Evolutionary conservation across 306 rosid species (phyloP).

Genomic region (Vicia sativa): DNA sequence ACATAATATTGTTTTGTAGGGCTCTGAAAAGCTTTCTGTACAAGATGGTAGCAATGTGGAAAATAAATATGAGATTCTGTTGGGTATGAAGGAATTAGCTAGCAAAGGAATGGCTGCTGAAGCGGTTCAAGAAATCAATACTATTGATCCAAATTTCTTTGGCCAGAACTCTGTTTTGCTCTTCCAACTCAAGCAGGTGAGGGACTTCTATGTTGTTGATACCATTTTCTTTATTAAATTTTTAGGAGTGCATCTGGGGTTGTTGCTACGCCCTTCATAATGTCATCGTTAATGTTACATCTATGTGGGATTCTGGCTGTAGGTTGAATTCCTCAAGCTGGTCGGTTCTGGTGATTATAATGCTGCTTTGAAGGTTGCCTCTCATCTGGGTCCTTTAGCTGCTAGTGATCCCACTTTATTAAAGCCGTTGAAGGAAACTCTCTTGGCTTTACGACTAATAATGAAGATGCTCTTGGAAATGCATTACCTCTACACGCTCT

Average conservation of each 20-base stretch:
- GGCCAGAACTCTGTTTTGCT: slow-evolving; percentile 73
- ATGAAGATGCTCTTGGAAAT: slow-evolving; percentile 72
- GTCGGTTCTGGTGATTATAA: slow-evolving; percentile 84
- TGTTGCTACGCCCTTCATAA: slow-evolving; percentile 7
- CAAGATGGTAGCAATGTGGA: slow-evolving; percentile 52
- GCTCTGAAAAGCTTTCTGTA: slow-evolving; percentile 53
- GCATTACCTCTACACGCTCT: slow-evolving; percentile 87
- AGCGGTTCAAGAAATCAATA: slow-evolving; percentile 81
- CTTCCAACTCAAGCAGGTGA: slow-evolving; percentile 94
- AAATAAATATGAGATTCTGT: slow-evolving; percentile 77
- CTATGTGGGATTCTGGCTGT: slow-evolving; percentile 40
- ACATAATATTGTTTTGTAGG: slow-evolving; percentile 54
- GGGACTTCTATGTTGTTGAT: slow-evolving; percentile 34
- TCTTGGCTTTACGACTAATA: slow-evolving; percentile 77
- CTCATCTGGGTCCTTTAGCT: slow-evolving; percentile 93
- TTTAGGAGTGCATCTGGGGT: background rate
- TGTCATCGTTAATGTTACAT: slow-evolving; percentile 21
- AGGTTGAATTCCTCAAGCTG: slow-evolving; percentile 97
- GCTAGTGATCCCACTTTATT: slow-evolving; percentile 76
- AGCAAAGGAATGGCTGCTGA: slow-evolving; percentile 90
- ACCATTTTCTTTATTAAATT: background rate
- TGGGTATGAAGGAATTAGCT: slow-evolving; percentile 90
- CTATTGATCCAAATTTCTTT: slow-evolving; percentile 77
- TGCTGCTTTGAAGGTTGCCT: slow-evolving; percentile 84
- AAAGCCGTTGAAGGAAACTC: slow-evolving; percentile 90